A percentile compares a stretch with the other conserved stretches of the same genome.
Conservation (phyloP, 2,329 filamentous ascomycete genomes). For the Epichloe coenophiala region DNA sequence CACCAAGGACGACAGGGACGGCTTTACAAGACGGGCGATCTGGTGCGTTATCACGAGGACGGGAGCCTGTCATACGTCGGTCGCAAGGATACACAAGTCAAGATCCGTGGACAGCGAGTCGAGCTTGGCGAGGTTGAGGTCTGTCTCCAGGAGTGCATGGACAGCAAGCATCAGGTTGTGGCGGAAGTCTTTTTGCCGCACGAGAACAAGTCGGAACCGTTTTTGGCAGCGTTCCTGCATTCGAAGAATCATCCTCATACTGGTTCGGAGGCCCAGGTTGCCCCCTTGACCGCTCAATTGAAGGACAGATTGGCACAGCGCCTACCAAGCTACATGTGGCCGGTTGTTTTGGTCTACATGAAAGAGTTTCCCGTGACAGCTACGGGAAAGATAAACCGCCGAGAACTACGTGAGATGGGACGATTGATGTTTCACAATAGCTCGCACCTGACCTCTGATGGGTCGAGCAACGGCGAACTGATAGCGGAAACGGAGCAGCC, state of each 20-base stretch:
- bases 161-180: neutral
- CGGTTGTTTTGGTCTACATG: neutral
- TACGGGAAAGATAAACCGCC: neutral
- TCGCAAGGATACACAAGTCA: conserved; percentile 22
- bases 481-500: neutral
- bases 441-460: neutral
- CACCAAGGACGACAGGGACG: conserved; percentile 14
- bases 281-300: neutral
- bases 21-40: conserved; percentile 13
- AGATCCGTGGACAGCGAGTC: conserved; percentile 39
- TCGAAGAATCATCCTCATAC: neutral
- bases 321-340: neutral
- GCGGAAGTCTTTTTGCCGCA: neutral
- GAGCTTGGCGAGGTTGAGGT: conserved; percentile 23
- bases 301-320: neutral
- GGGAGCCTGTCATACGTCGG: conserved; percentile 11
- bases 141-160: neutral
- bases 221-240: neutral
- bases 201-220: neutral
- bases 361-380: neutral
- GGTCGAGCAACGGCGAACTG: neutral
- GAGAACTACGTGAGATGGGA: neutral
- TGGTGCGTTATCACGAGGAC: conserved; percentile 17
- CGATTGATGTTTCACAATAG: neutral
- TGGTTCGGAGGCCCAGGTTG: neutral